phyloP scores from a whole-genome alignment of 257 asterid genomes.

The Scutellaria barbata region DNA sequence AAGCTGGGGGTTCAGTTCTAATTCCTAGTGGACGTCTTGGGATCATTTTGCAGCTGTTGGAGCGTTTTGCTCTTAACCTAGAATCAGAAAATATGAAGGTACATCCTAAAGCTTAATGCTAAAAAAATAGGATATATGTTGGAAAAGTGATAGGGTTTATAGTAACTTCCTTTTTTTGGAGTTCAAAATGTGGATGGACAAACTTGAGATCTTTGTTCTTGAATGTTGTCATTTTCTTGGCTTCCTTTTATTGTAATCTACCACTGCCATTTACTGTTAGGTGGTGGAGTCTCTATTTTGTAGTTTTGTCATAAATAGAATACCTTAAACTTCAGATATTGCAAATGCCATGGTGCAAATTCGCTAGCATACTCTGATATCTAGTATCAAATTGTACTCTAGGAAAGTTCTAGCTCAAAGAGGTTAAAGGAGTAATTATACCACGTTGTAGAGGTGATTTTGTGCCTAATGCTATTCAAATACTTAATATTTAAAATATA shows the following conservation, averaged over 20 bases:
- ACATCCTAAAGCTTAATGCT: conserved; percentile 7
- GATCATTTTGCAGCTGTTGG: conserved; percentile 77
- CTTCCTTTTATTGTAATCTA: conserved; percentile 1
- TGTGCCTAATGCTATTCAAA: conserved; percentile 17
- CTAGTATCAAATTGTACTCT: background rate
- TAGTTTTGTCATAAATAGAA: background rate
- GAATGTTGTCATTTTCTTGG: conserved; percentile 7
- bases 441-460: conserved; percentile 9
- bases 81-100: conserved; percentile 69
- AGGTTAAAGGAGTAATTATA: conserved; percentile 22
- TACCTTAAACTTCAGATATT: conserved; percentile 1
- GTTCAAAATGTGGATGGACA: background rate
- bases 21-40: conserved; percentile 82
- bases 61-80: conserved; percentile 55
- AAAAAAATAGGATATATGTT: conserved; percentile 2
- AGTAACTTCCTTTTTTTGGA: conserved; percentile 22
- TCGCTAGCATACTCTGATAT: conserved; percentile 19
- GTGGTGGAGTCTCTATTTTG: conserved; percentile 9
- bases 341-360: conserved; percentile 1
- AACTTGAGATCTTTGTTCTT: conserved; percentile 15
- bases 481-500: conserved; percentile 1
- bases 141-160: conserved; percentile 2
- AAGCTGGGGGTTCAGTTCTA: conserved; percentile 77
- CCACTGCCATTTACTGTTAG: conserved; percentile 11
- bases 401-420: conserved; percentile 8